Evolutionary conservation across 1,284 basidiomycete species (phyloP).

Genomic region (Xerocomus minutiporus): DNA sequence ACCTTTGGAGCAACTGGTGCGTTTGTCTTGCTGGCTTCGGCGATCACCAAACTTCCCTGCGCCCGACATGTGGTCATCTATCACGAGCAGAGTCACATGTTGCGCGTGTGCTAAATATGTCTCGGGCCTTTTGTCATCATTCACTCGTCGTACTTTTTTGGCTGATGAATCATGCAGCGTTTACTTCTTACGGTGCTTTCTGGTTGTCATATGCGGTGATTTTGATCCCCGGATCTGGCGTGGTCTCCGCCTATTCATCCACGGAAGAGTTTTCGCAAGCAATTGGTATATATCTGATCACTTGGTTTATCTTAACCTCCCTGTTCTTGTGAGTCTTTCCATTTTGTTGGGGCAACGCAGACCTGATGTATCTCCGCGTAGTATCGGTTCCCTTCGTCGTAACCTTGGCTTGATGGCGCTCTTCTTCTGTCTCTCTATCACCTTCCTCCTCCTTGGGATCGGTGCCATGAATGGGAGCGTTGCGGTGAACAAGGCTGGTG

Average conservation of each 20-base stretch:
- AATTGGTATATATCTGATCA: conserved; percentile 61
- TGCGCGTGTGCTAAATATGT: neutral
- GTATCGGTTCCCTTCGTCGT: conserved; percentile 61
- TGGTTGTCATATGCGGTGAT: conserved; percentile 76
- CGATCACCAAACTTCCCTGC: neutral
- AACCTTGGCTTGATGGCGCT: conserved; percentile 63
- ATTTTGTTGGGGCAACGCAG: neutral
- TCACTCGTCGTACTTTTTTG: neutral
- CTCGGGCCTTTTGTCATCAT: neutral
- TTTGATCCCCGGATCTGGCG: conserved; percentile 59
- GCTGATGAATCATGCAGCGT: conserved; percentile 44
- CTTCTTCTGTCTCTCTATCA: conserved; percentile 68
- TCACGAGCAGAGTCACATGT: neutral
- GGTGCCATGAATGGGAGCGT: conserved; percentile 37
- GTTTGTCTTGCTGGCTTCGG: conserved; percentile 20
- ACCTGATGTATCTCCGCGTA: conserved; percentile 23
- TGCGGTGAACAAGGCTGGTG: conserved; percentile 49
- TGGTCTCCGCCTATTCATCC: conserved; percentile 48
- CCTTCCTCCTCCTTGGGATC: conserved; percentile 56
- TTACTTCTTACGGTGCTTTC: conserved; percentile 79
- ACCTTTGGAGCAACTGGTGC: conserved; percentile 65
- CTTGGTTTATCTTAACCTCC: conserved; percentile 69
- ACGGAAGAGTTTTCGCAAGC: conserved; percentile 49
- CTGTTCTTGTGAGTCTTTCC: conserved; percentile 39
- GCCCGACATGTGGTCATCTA: neutral